Evolutionary conservation across 495 filamentous ascomycete species (phyloP), one percentile per base, ranked within the genome.

Genomic region (Aspergillus bertholletiae): DNA sequence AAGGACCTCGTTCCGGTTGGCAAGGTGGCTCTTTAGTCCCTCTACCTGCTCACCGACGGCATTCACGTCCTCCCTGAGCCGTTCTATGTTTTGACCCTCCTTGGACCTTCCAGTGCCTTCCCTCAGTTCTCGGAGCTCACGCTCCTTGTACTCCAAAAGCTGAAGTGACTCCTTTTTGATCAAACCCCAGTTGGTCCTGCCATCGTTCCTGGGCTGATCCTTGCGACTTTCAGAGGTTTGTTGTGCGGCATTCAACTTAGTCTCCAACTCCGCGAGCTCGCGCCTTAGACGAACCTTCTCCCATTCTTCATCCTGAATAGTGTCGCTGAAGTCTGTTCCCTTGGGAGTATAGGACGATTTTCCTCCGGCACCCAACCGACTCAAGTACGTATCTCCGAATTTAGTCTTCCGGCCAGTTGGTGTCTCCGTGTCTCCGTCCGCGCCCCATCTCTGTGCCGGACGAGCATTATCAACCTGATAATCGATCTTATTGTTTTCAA

Each of bases 321-420:
- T 86, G 26, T 82, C 82, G 51, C 77, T 81, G 72, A 97, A 97
- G 71, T 97, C 91, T 2, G 95, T 98, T 46, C 87, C 94, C 55
- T 80, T 77, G 21, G 86, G 82, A 40, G 81, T 78, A 53, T 86
- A 87, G 20, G 76, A 77, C 12, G 82, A 80, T 65, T 91, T 88
- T 59, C 90, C 90, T 26, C 88, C 89, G 48, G 90, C 82, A 18
- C 94, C 94, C 34, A 98, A 75, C 24, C 94, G 87, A 57, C 86
- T 89, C 43, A 98, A 84, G 74, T 98, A 98, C 39, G 94, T 89
- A 70, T 97, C 93, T 49, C 94, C 94, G 69, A 98, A 98, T 69
- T 93, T 96, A 58, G 91, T 85, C 71, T 97, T 98, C 61, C 87
- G 83, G 35, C 90, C 90, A n/a, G 87, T 89, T 5, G 73, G 65